phyloP scores from a whole-genome alignment of 768 basidiomycete genomes.

The Boletus huronensis region DNA sequence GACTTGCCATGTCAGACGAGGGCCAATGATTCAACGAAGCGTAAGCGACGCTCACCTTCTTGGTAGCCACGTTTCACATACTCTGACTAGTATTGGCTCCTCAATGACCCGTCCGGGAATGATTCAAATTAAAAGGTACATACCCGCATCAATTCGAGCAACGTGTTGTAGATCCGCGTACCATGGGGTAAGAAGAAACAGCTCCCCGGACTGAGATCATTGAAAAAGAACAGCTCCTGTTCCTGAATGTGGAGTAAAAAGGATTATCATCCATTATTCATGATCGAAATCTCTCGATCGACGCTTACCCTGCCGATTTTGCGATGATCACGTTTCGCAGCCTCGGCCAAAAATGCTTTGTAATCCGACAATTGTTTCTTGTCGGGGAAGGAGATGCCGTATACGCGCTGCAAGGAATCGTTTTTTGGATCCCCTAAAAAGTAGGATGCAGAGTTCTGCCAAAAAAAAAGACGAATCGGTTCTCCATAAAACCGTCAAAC shows the following conservation, averaged over 20 bases:
- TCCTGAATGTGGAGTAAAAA: slow-evolving; percentile 44
- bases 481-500: not conserved
- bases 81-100: slow-evolving; percentile 53
- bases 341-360: slow-evolving; percentile 94
- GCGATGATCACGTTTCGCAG: slow-evolving; percentile 96
- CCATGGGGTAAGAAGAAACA: slow-evolving; percentile 98
- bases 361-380: slow-evolving; percentile 92
- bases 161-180: slow-evolving; percentile 92
- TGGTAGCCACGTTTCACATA: slow-evolving; percentile 96
- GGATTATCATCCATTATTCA: not conserved
- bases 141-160: slow-evolving; percentile 88
- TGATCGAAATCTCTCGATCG: not conserved
- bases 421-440: slow-evolving; percentile 93
- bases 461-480: slow-evolving; percentile 1
- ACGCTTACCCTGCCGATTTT: slow-evolving; percentile 79
- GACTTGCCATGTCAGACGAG: slow-evolving; percentile 45
- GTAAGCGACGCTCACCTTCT: slow-evolving; percentile 59
- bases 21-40: not conserved
- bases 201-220: slow-evolving; percentile 92
- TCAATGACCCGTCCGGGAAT: slow-evolving; percentile 5
- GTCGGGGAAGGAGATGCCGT: slow-evolving; percentile 99
- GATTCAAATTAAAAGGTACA: slow-evolving; percentile 28
- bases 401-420: slow-evolving; percentile 93
- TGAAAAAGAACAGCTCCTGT: slow-evolving; percentile 98
- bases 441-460: slow-evolving; percentile 93